A percentile compares a stretch with the other conserved stretches of the same genome.
These are phyloP conservation scores for Penicillium sp. DNA, from an alignment of 2,329 filamentous ascomycete species.

Conservation along the genomic window DNA sequence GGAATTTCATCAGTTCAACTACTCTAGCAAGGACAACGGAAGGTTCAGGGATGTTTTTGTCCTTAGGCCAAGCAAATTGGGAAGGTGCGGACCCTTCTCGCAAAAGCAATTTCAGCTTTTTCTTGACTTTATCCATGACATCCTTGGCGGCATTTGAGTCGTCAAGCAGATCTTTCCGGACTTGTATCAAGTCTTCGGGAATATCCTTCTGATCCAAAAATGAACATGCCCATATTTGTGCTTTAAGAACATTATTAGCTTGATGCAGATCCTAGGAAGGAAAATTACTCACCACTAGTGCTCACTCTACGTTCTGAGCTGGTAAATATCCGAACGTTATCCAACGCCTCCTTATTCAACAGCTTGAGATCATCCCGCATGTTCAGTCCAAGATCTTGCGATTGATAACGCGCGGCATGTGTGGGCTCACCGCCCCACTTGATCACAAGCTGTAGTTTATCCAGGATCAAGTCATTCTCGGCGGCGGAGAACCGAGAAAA, in stretches of 20 bases:
- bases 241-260: constrained; percentile 39
- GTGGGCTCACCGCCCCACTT: constrained; percentile 99
- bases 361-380: constrained; percentile 93
- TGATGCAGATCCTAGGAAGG: background rate
- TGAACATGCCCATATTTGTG: constrained; percentile 89
- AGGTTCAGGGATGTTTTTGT: constrained; percentile 81
- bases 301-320: constrained; percentile 93
- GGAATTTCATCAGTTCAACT: constrained; percentile 96
- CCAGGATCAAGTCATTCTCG: constrained; percentile 87
- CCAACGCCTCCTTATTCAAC: constrained; percentile 86
- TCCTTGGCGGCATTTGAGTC: constrained; percentile 98
- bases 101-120: constrained; percentile 91
- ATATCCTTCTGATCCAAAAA: constrained; percentile 87
- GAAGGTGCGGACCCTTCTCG: constrained; percentile 90
- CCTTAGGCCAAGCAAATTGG: constrained; percentile 94
- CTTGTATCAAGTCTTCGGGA: constrained; percentile 78
- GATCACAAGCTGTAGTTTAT: constrained; percentile 95
- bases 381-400: constrained; percentile 89
- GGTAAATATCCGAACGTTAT: constrained; percentile 91
- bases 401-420: constrained; percentile 92
- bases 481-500: constrained; percentile 91
- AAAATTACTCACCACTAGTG: constrained; percentile 61
- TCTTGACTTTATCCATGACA: constrained; percentile 99
- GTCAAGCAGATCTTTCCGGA: constrained; percentile 91
- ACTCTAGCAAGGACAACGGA: constrained; percentile 89